Conservation (phyloP, 2,329 filamentous ascomycete species). For the Diaporthe sp. region DNA sequence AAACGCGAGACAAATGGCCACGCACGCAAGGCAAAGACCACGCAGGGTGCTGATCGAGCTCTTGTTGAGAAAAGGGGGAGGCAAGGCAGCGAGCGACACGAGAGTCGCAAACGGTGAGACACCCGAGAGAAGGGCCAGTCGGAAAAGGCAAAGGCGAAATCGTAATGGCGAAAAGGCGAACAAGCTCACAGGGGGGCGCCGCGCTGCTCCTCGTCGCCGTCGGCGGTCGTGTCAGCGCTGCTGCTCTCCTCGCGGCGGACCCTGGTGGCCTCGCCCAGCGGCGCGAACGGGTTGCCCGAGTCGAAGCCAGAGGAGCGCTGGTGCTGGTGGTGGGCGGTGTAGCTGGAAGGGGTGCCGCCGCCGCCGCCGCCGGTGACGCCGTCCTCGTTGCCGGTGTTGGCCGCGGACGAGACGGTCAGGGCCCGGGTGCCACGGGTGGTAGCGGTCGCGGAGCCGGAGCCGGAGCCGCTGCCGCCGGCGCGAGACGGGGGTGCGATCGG, state of each 20-base stretch:
- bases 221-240: neutral
- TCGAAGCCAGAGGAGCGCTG: neutral
- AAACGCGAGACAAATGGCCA: neutral
- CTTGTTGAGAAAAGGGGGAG: neutral
- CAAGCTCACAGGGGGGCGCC: slow-evolving; percentile 15
- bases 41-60: neutral
- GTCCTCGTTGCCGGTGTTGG: neutral
- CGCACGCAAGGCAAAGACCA: neutral
- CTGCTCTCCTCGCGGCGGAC: neutral
- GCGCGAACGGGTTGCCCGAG: slow-evolving; percentile 8
- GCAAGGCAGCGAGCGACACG: neutral
- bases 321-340: neutral
- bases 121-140: neutral
- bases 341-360: neutral
- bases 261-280: neutral
- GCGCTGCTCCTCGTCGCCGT: slow-evolving; percentile 25
- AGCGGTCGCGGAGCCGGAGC: neutral
- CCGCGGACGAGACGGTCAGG: neutral
- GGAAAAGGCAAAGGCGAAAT: neutral
- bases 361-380: neutral
- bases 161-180: neutral
- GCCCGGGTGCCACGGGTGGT: neutral
- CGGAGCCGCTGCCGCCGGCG: neutral
- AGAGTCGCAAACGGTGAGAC: neutral
- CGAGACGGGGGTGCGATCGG: slow-evolving; percentile 34